Conservation (phyloP, 2,329 filamentous ascomycete species). For the Ceratocystis colombiana region DNA sequence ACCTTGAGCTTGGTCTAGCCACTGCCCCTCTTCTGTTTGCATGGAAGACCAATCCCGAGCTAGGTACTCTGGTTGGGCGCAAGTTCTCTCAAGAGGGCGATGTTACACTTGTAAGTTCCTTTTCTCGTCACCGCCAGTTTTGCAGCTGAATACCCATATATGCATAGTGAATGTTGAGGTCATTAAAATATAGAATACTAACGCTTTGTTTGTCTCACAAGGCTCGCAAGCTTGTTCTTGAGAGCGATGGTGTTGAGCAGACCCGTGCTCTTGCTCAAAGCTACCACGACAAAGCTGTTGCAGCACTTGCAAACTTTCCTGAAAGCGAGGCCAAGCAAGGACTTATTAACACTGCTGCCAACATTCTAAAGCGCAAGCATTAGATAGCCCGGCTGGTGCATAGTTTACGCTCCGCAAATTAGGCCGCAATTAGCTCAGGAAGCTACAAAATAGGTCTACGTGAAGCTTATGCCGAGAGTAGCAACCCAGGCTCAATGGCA, state of each 20-base stretch:
- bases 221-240: slow-evolving; percentile 76
- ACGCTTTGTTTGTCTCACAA: slow-evolving; percentile 40
- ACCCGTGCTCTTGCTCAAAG: slow-evolving; percentile 83
- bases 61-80: slow-evolving; percentile 80
- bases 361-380: slow-evolving; percentile 81
- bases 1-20: slow-evolving; percentile 83
- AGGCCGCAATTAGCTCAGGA: neutral
- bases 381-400: slow-evolving; percentile 35
- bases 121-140: slow-evolving; percentile 14
- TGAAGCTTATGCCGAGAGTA: too few relatives aligned
- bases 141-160: slow-evolving; percentile 1
- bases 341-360: slow-evolving; percentile 84
- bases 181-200: slow-evolving; percentile 18
- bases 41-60: slow-evolving; percentile 77
- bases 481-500: too few relatives aligned
- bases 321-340: slow-evolving; percentile 92
- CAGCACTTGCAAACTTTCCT: slow-evolving; percentile 74
- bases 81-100: slow-evolving; percentile 81
- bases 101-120: slow-evolving; percentile 60
- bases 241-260: slow-evolving; percentile 81
- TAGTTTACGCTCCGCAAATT: neutral
- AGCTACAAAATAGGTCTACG: too few relatives aligned
- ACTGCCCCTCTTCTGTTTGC: slow-evolving; percentile 92
- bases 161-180: neutral
- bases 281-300: slow-evolving; percentile 78